Evolutionary conservation across 352 stramenopile genomes (phyloP).

Genomic region (Sclerospora graminicola): DNA sequence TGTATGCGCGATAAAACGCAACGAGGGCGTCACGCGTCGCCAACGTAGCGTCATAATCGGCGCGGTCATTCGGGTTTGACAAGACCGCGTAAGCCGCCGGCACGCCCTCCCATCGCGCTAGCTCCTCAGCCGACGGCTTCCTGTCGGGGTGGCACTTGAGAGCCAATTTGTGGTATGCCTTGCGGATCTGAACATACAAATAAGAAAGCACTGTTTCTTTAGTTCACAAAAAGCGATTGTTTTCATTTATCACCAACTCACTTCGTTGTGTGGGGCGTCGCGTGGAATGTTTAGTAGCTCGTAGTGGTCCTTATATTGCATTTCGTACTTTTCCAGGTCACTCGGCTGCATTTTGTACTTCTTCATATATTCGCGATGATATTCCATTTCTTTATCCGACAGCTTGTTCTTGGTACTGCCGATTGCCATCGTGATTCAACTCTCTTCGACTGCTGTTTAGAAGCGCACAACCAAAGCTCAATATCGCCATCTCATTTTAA

Average conservation of each 20-base stretch:
- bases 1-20: conserved; percentile 77
- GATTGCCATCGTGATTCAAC: conserved; percentile 2
- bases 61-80: conserved; percentile 69
- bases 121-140: conserved; percentile 72
- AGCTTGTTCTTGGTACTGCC: conserved; percentile 15
- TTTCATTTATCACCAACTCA: conserved; percentile 5
- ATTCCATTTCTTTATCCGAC: conserved; percentile 68
- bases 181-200: conserved; percentile 74
- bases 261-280: conserved; percentile 56
- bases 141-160: conserved; percentile 87
- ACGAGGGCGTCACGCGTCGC: conserved; percentile 67
- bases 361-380: conserved; percentile 84
- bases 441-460: too few relatives aligned
- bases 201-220: background rate
- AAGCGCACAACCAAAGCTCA: too few relatives aligned
- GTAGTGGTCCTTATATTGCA: conserved; percentile 79
- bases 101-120: conserved; percentile 70
- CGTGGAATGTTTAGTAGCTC: conserved; percentile 49
- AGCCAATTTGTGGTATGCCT: conserved; percentile 81
- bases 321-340: conserved; percentile 37
- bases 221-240: background rate
- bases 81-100: conserved; percentile 61
- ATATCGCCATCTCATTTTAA: too few relatives aligned
- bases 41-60: conserved; percentile 69
- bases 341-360: conserved; percentile 79